A percentile compares a stretch with the other conserved stretches of the same genome.
These are phyloP conservation scores for Epichloe bromicola DNA, from an alignment of 2,329 filamentous ascomycete genomes.

Conservation along the genomic window DNA sequence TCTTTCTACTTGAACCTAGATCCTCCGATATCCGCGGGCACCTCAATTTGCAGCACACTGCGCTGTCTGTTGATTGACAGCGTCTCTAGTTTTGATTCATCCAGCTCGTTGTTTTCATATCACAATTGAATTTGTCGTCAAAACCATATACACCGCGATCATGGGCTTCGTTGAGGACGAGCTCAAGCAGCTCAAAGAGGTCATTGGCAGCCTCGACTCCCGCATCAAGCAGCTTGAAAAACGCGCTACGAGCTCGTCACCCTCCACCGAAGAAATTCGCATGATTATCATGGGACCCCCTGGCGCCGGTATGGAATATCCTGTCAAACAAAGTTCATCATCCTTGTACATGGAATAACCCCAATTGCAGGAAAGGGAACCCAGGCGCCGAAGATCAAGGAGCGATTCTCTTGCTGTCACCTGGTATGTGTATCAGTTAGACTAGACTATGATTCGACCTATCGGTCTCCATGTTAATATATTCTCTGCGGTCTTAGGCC, in stretches of 20 bases:
- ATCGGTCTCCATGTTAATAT: neutral
- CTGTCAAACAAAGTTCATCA: neutral
- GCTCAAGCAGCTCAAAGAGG: constrained; percentile 72
- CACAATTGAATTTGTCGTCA: constrained; percentile 2
- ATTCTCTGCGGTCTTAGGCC: constrained; percentile 42
- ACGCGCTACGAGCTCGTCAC: constrained; percentile 45
- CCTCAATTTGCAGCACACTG: neutral
- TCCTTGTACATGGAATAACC: constrained; percentile 1
- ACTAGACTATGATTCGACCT: neutral
- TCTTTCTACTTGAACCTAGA: neutral
- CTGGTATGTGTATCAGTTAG: constrained; percentile 46
- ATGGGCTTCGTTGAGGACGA: constrained; percentile 87
- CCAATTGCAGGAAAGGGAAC: constrained; percentile 77
- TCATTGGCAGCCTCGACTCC: constrained; percentile 71
- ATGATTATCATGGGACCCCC: constrained; percentile 99
- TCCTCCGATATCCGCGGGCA: neutral
- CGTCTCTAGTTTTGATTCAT: neutral
- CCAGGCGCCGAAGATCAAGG: constrained; percentile 95
- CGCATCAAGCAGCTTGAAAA: constrained; percentile 77
- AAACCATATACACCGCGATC: constrained; percentile 25
- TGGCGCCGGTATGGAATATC: constrained; percentile 64
- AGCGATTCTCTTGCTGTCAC: constrained; percentile 95
- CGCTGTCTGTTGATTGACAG: neutral
- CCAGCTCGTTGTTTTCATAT: constrained; percentile 6
- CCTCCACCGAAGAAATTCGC: constrained; percentile 56